Conservation (phyloP, 305 asterid species). For the Ajuga reptans region DNA sequence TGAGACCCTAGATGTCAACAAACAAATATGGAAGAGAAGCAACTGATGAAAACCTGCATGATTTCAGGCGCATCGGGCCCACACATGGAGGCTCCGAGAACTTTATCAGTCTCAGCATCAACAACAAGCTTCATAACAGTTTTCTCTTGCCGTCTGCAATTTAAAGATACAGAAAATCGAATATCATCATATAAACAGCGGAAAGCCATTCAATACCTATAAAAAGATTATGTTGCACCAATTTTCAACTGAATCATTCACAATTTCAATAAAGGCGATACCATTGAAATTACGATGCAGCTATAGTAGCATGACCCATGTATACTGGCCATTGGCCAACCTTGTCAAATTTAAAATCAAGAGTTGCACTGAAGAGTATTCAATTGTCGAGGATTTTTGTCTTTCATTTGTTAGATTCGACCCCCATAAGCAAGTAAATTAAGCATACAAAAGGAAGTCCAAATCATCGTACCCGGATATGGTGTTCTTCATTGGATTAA, state of each 20-base stretch:
- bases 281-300: not conserved
- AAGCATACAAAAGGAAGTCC: conserved; percentile 3
- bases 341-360: not conserved
- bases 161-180: not conserved
- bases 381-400: not conserved
- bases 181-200: conserved; percentile 5
- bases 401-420: not conserved
- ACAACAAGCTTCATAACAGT: conserved; percentile 87
- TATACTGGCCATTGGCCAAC: not conserved
- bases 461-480: conserved; percentile 67
- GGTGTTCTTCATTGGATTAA: conserved; percentile 97
- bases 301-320: not conserved
- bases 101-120: conserved; percentile 83
- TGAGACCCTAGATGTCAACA: not conserved
- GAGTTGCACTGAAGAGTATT: not conserved
- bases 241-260: not conserved
- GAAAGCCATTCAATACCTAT: not conserved
- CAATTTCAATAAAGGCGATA: not conserved
- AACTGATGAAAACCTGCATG: conserved; percentile 60
- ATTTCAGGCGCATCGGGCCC: conserved; percentile 98
- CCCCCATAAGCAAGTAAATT: not conserved
- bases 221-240: not conserved
- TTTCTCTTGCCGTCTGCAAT: conserved; percentile 78
- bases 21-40: not conserved
- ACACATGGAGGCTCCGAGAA: conserved; percentile 96